These are phyloP conservation scores for Yamadazyma endophytica DNA, from an alignment of 805 yeast species.

Conservation along the genomic window DNA sequence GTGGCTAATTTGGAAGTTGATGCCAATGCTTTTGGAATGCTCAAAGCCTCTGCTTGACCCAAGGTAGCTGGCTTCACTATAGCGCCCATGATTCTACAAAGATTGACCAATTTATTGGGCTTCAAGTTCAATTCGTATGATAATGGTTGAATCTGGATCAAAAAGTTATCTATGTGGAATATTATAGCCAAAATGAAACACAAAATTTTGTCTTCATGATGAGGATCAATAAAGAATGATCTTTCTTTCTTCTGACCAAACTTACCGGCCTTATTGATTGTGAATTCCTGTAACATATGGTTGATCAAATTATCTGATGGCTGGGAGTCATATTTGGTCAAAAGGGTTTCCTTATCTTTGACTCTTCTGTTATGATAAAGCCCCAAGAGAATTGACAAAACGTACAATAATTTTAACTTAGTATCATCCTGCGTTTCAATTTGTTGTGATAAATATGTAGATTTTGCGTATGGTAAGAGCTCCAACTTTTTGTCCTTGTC, in stretches of 20 bases:
- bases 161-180: slow-evolving; percentile 71
- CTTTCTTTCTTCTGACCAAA: slow-evolving; percentile 74
- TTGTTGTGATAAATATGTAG: slow-evolving; percentile 48
- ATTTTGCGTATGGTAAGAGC: slow-evolving; percentile 58
- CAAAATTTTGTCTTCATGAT: slow-evolving; percentile 78
- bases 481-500: slow-evolving; percentile 46
- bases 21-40: slow-evolving; percentile 57
- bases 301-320: slow-evolving; percentile 75
- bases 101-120: slow-evolving; percentile 62
- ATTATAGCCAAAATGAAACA: slow-evolving; percentile 72
- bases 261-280: slow-evolving; percentile 59
- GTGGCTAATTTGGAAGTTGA: slow-evolving; percentile 73
- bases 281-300: slow-evolving; percentile 66
- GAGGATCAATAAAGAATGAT: slow-evolving; percentile 81
- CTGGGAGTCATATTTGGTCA: slow-evolving; percentile 53
- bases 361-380: slow-evolving; percentile 70
- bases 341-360: slow-evolving; percentile 52
- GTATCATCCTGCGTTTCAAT: slow-evolving; percentile 41
- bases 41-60: slow-evolving; percentile 71
- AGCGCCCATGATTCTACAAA: slow-evolving; percentile 84
- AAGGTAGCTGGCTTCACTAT: slow-evolving; percentile 64
- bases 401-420: slow-evolving; percentile 69
- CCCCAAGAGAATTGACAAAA: slow-evolving; percentile 75
- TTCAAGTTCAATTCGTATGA: slow-evolving; percentile 82
- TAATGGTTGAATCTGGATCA: slow-evolving; percentile 72